Percentiles rank a stretch among this genome's conserved stretches.
These are phyloP conservation scores for Protea cynaroides DNA, from an alignment of 164 flowering plant genomes.

Conservation along the genomic window DNA sequence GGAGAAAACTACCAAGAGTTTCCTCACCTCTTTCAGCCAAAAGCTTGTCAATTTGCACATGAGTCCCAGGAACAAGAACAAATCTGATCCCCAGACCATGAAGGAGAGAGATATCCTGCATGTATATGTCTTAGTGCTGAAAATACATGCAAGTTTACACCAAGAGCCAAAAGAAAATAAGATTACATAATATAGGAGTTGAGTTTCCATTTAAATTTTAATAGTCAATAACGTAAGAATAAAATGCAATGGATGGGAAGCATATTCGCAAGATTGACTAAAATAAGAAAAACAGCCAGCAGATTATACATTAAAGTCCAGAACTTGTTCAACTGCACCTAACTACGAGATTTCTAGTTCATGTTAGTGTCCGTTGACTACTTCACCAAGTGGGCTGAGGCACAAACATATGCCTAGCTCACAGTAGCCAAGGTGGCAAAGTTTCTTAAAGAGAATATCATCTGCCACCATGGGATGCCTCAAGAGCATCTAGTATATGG, in stretches of 20 bases:
- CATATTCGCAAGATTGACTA: neutral
- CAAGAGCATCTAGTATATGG: no score
- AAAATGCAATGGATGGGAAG: no score
- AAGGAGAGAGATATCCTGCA: conserved; percentile 93
- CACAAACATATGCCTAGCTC: no score
- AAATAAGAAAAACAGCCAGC: neutral
- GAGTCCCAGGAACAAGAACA: conserved; percentile 90
- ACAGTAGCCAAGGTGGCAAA: no score
- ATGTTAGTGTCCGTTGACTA: no score
- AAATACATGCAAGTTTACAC: neutral
- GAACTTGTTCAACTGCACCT: neutral
- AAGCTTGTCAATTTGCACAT: conserved; percentile 80
- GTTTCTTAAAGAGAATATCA: no score
- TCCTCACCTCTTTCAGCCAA: conserved; percentile 73
- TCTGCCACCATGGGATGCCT: no score
- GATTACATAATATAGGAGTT: no score
- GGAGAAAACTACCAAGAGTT: neutral
- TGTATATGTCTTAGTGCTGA: neutral
- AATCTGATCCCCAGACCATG: conserved; percentile 89
- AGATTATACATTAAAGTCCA: neutral
- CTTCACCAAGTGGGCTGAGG: no score
- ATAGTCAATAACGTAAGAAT: neutral
- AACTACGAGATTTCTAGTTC: no score
- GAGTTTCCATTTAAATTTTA: no score
- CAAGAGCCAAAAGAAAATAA: no score